These are phyloP conservation scores for Yarrowia bubula DNA, from an alignment of 805 yeast species.

Conservation along the genomic window DNA sequence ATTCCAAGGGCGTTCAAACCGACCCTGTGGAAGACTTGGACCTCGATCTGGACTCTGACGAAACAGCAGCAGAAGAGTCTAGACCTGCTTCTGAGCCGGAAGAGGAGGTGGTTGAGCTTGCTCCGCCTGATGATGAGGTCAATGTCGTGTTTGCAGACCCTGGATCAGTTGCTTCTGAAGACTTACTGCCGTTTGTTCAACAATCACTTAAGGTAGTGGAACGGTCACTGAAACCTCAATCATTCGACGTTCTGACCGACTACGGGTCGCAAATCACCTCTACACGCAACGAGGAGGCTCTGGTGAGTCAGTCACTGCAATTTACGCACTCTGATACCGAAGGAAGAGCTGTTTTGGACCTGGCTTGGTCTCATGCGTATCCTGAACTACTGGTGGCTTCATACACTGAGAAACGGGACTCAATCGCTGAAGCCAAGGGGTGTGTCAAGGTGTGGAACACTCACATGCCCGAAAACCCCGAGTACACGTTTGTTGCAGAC, in stretches of 20 bases:
- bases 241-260: conserved; percentile 37
- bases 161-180: neutral
- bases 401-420: conserved; percentile 33
- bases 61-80: neutral
- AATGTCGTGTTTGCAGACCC: conserved; percentile 3
- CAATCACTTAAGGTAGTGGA: conserved; percentile 39
- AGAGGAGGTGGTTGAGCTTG: neutral
- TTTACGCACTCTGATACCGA: conserved; percentile 31
- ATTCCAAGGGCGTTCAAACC: conserved; percentile 19
- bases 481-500: conserved; percentile 46
- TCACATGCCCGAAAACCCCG: conserved; percentile 40
- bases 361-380: conserved; percentile 42
- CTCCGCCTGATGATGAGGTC: neutral
- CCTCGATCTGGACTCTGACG: neutral
- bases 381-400: conserved; percentile 42
- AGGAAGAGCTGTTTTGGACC: conserved; percentile 37
- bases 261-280: conserved; percentile 31
- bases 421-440: conserved; percentile 36
- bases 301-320: conserved; percentile 29
- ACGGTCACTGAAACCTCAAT: conserved; percentile 34
- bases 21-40: conserved; percentile 14
- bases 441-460: conserved; percentile 42
- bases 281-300: neutral
- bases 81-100: neutral
- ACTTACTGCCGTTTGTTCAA: conserved; percentile 32